Percentiles rank a stretch among this genome's conserved stretches.
These are phyloP conservation scores for Citrus glauca DNA, from an alignment of 345 rosid species.

Conservation along the genomic window DNA sequence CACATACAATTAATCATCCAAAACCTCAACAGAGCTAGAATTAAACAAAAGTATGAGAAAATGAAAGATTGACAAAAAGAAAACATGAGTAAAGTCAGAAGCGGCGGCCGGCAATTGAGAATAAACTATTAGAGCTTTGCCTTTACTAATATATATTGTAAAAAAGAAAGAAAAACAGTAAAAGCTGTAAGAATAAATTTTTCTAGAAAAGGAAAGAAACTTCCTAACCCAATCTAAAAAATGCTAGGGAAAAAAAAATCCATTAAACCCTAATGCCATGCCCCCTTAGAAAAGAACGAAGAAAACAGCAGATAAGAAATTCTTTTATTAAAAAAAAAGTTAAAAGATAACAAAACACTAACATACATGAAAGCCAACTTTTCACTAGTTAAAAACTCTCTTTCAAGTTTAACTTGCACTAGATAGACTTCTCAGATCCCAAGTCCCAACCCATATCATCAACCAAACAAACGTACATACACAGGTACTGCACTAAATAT, in stretches of 20 bases:
- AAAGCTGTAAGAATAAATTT: neutral
- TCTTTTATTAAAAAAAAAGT: neutral
- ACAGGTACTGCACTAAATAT: neutral
- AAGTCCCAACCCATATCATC: slow-evolving; percentile 13
- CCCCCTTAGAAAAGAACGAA: neutral
- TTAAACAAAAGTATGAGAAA: neutral
- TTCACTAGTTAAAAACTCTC: neutral
- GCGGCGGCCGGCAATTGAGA: neutral
- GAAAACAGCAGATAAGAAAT: neutral
- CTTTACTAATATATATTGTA: neutral
- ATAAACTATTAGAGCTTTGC: neutral
- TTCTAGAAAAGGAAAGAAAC: neutral
- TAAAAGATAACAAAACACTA: neutral
- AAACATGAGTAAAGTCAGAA: neutral
- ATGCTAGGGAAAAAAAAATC: neutral
- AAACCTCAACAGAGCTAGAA: neutral
- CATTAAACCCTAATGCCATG: neutral
- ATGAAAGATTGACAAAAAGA: neutral
- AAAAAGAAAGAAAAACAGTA: neutral
- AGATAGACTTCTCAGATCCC: slow-evolving; percentile 14
- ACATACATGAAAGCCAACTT: neutral
- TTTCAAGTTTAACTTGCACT: neutral
- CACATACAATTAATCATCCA: slow-evolving; percentile 4
- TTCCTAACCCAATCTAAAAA: neutral
- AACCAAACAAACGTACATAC: neutral